Percentiles rank a stretch among this genome's conserved stretches.
Conservation (phyloP, 495 filamentous ascomycete genomes). For the Annulohypoxylon maeteangense region DNA sequence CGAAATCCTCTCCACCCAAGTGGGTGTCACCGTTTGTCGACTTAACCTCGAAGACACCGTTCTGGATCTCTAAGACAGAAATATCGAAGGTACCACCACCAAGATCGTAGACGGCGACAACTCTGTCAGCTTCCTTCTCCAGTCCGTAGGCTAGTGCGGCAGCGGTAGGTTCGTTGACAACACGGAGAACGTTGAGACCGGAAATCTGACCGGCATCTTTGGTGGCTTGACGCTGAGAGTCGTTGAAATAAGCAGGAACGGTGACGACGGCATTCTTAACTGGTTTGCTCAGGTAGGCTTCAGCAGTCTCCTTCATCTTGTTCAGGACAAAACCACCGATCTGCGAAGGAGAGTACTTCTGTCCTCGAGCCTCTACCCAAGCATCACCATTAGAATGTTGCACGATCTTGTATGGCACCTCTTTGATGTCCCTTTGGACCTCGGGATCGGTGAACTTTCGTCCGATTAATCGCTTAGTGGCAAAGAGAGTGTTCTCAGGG, state of each 20-base stretch:
- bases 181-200: slow-evolving; percentile 94
- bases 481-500: slow-evolving; percentile 98
- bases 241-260: slow-evolving; percentile 98
- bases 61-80: slow-evolving; percentile 96
- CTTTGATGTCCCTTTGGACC: slow-evolving; percentile 97
- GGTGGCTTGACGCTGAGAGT: slow-evolving; percentile 96
- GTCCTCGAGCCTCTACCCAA: slow-evolving; percentile 94
- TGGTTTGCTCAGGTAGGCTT: slow-evolving; percentile 86
- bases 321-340: slow-evolving; percentile 96
- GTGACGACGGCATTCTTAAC: slow-evolving; percentile 97
- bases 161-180: slow-evolving; percentile 96
- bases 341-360: slow-evolving; percentile 98
- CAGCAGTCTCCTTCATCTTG: slow-evolving; percentile 99
- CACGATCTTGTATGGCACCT: slow-evolving; percentile 99
- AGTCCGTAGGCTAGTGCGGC: slow-evolving; percentile 95
- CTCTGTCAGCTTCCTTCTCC: slow-evolving; percentile 89
- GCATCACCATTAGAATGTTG: slow-evolving; percentile 98
- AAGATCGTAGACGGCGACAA: slow-evolving; percentile 97
- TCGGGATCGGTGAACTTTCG: slow-evolving; percentile 97
- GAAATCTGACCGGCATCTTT: slow-evolving; percentile 98
- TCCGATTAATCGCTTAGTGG: slow-evolving; percentile 99
- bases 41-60: slow-evolving; percentile 98
- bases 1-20: slow-evolving; percentile 98
- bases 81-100: slow-evolving; percentile 99
- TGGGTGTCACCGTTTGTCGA: slow-evolving; percentile 99